Conservation (phyloP, 2,329 filamentous ascomycete genomes). For the Diplodia mutila region DNA sequence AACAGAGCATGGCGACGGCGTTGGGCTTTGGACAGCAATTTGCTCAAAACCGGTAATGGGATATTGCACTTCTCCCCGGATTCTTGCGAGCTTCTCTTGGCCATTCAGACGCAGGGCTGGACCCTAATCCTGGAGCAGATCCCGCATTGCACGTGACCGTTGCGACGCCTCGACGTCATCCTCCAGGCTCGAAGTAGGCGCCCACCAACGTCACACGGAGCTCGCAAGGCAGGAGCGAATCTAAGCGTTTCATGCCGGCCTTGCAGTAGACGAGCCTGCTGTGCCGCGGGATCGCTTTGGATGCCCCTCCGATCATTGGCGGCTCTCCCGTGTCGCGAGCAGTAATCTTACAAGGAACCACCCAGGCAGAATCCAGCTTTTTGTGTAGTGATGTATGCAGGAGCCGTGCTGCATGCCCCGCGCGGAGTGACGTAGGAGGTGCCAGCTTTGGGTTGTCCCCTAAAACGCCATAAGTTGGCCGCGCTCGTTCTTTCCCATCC, state of each 20-base stretch:
- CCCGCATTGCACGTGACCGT: not conserved
- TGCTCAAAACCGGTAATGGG: not conserved
- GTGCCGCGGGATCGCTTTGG: not conserved
- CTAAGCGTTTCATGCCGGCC: constrained; percentile 1
- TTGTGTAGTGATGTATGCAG: not conserved
- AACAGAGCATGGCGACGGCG: no score
- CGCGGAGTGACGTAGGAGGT: constrained; percentile 4
- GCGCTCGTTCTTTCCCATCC: not conserved
- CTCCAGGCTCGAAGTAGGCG: not conserved
- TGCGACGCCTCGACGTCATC: constrained; percentile 3
- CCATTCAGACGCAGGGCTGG: not conserved
- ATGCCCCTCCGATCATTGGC: constrained; percentile 5
- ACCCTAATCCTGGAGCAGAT: constrained; percentile 2
- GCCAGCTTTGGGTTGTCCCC: not conserved
- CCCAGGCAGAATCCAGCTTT: constrained; percentile 3
- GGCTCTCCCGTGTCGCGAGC: not conserved
- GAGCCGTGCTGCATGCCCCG: constrained; percentile 10
- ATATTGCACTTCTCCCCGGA: not conserved
- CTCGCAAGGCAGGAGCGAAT: not conserved
- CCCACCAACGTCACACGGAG: constrained; percentile 7
- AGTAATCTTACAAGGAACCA: constrained; percentile 9
- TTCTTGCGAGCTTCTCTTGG: not conserved
- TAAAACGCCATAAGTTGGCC: not conserved
- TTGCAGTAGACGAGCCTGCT: not conserved
- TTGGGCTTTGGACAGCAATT: not conserved